phyloP scores from a whole-genome alignment of 1,139 yeast genomes.

The Spathaspora jeffriesii region DNA sequence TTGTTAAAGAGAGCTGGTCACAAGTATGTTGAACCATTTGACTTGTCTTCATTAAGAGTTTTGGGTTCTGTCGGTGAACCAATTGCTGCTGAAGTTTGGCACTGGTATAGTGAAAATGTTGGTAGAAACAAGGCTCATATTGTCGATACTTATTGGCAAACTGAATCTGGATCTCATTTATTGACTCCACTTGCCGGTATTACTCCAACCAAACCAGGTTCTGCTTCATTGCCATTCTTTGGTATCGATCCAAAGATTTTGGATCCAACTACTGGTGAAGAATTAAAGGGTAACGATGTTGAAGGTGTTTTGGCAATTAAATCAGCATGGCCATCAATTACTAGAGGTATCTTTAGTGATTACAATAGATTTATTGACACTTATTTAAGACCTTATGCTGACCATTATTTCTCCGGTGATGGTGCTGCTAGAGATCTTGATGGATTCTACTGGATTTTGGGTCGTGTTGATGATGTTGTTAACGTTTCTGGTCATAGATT shows the following conservation, averaged over 20 bases:
- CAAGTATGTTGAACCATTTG: slow-evolving; percentile 60
- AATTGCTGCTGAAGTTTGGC: slow-evolving; percentile 92
- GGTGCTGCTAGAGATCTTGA: slow-evolving; percentile 81
- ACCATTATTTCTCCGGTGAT: slow-evolving; percentile 76
- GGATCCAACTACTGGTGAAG: slow-evolving; percentile 73
- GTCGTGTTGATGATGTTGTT: slow-evolving; percentile 83
- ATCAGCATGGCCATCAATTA: slow-evolving; percentile 78
- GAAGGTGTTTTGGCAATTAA: slow-evolving; percentile 78
- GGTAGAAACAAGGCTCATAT: slow-evolving; percentile 77
- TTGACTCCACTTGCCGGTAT: slow-evolving; percentile 72
- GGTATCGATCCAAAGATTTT: slow-evolving; percentile 70
- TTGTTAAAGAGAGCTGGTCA: slow-evolving; percentile 83
- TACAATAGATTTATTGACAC: slow-evolving; percentile 70
- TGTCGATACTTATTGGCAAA: slow-evolving; percentile 84
- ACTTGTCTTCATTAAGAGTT: slow-evolving; percentile 66
- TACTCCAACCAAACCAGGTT: slow-evolving; percentile 78
- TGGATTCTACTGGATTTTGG: slow-evolving; percentile 79
- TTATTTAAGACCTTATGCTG: slow-evolving; percentile 68
- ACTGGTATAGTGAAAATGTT: slow-evolving; percentile 81
- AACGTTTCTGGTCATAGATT: slow-evolving; percentile 81
- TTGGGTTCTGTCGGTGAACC: slow-evolving; percentile 94
- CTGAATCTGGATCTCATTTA: slow-evolving; percentile 78
- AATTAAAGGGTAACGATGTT: slow-evolving; percentile 58
- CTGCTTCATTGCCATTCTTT: slow-evolving; percentile 77
- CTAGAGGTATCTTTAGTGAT: slow-evolving; percentile 75